Evolutionary conservation across 148 eudicot genomes (phyloP).

Genomic region (Beta vulgaris): DNA sequence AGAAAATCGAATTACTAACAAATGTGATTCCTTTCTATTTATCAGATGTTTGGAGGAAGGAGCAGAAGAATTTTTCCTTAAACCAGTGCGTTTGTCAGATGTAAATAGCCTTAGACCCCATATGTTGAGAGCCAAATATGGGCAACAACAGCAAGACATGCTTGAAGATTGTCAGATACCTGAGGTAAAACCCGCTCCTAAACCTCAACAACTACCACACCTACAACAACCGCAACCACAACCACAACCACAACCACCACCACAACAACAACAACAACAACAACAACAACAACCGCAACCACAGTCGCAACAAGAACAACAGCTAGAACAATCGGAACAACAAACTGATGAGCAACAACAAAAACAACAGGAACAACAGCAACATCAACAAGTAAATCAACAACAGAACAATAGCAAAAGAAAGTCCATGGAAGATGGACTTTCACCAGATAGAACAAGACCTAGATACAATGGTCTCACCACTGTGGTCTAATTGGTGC

Average conservation of each 20-base stretch:
- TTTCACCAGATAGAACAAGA: constrained; percentile 70
- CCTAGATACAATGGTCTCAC: constrained; percentile 72
- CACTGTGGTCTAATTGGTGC: constrained; percentile 42
- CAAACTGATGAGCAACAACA: constrained; percentile 14
- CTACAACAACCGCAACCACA: constrained; percentile 6
- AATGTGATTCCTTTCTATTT: neutral
- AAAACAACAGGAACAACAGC: constrained; percentile 4
- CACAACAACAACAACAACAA: constrained; percentile 19
- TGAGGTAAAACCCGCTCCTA: constrained; percentile 25
- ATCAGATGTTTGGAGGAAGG: constrained; percentile 93
- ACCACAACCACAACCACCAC: constrained; percentile 15
- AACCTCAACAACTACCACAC: constrained; percentile 12
- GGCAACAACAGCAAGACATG: constrained; percentile 31
- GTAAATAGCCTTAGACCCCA: constrained; percentile 80
- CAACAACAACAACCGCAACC: constrained; percentile 5
- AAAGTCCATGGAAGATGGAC: constrained; percentile 62
- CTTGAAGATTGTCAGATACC: constrained; percentile 28
- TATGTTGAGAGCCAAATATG: constrained; percentile 62
- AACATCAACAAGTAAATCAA: constrained; percentile 26
- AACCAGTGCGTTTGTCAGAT: constrained; percentile 79
- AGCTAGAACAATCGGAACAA: constrained; percentile 14
- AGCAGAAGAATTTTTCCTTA: constrained; percentile 87
- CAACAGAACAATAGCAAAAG: constrained; percentile 53
- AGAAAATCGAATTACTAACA: constrained; percentile 6
- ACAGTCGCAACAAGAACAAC: constrained; percentile 6